Base-by-base conservation (phyloP, 176 grass and related monocot species). In the Aegilops umbellulata region DNA sequence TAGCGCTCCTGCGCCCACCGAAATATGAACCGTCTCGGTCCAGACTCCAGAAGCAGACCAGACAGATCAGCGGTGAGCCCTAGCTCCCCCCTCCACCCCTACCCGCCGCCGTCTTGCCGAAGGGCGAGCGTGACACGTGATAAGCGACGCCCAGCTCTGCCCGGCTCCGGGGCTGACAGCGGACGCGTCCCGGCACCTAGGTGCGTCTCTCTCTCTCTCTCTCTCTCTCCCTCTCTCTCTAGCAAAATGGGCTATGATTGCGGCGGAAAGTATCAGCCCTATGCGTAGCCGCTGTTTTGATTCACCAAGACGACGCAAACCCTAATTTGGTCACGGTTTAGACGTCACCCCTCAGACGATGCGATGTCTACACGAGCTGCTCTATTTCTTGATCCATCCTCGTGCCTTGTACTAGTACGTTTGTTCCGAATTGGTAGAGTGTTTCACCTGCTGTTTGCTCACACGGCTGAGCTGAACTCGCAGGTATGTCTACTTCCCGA, bases 401-500 rank as follows among this genome's bases (percentile, higher is more conserved):
- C 61, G 23, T 15, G 12, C 31, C 29, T 47, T 62, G n/a, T 11
- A 41, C 2, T 42, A 42, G 39, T 42, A 11, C 4, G 14, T 24
- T 6, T 55, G 10, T 66, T 15, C 27, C 29, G 10, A 24, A 76
- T 41, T 9, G 53, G 25, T 26, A 24, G 60, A 24, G 46, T 5
- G 26, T 73, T 30, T 4, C 12, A n/a, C 19, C 20, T 38, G 23
- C 13, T 2, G 10, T 55, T 78, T 44, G 26, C 74, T 90, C 44
- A 90, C 80, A 23, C 27, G 22, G 5, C 15, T 47, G 6, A 51
- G 4, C 61, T 65, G 17, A 85, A 47, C 10, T 53, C 46, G 39
- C 88, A 93, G 91, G 84, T 57, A 69, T 84, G 60, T 14, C 47
- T 86, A 63, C 66, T 23, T 29, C 60, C 5, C 26, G 22, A 25